Percentiles rank a stretch among this genome's conserved stretches.
These are phyloP conservation scores for Phaseolus lunatus DNA, from an alignment of 306 rosid genomes.

Conservation along the genomic window DNA sequence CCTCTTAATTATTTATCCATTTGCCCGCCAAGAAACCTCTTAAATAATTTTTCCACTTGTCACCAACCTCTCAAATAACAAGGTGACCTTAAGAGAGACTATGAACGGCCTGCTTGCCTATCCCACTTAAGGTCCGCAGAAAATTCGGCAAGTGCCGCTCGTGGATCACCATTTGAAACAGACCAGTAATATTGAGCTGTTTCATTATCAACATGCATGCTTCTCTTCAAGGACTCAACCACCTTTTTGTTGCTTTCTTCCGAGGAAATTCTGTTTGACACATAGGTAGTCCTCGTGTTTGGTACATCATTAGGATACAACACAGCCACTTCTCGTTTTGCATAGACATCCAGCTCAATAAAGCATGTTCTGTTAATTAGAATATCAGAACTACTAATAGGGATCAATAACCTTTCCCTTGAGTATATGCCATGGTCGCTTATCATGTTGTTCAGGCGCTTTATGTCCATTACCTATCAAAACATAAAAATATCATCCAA, in stretches of 20 bases:
- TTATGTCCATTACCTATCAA: constrained; percentile 82
- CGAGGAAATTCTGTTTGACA: constrained; percentile 51
- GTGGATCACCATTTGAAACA: constrained; percentile 84
- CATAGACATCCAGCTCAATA: constrained; percentile 74
- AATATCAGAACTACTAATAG: constrained; percentile 67
- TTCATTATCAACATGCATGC: constrained; percentile 91
- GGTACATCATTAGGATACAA: constrained; percentile 77
- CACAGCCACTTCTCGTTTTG: constrained; percentile 93
- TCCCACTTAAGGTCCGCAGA: constrained; percentile 87
- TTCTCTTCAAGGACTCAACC: constrained; percentile 76
- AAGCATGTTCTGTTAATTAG: constrained; percentile 72
- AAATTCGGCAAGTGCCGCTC: constrained; percentile 84
- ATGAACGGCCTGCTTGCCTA: constrained; percentile 59
- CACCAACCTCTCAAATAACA: neutral
- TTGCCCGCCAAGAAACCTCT: neutral
- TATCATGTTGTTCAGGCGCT: constrained; percentile 94
- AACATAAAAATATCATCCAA: constrained; percentile 10
- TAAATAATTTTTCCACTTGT: neutral
- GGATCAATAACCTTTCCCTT: constrained; percentile 88
- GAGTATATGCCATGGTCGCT: constrained; percentile 97
- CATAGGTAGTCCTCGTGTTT: constrained; percentile 30
- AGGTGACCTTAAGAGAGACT: constrained; percentile 1
- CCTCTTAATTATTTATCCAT: constrained; percentile 24
- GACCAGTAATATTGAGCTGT: constrained; percentile 88
- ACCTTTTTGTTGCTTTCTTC: constrained; percentile 72